phyloP scores from a whole-genome alignment of 2,329 filamentous ascomycete species.

The Penicillium sp. region DNA sequence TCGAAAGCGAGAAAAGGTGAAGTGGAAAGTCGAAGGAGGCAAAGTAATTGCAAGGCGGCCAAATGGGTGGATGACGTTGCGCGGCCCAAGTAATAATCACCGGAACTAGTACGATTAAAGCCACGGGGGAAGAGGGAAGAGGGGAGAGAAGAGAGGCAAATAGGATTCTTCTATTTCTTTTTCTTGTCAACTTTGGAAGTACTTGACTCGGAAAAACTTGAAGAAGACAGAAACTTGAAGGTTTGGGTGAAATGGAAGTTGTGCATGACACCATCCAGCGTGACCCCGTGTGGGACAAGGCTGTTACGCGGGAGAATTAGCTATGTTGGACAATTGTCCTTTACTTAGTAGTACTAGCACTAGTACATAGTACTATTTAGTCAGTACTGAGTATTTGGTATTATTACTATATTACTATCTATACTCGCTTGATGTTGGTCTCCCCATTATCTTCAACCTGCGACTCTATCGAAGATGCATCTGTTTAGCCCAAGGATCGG shows the following conservation, averaged over 20 bases:
- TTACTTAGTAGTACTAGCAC: too few relatives aligned
- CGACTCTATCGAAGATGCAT: too few relatives aligned
- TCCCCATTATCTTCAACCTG: too few relatives aligned
- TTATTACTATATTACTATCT: not conserved
- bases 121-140: not conserved
- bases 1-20: not conserved
- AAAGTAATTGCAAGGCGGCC: not conserved
- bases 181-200: too few relatives aligned
- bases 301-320: not conserved
- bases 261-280: not conserved
- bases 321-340: not conserved
- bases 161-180: not conserved
- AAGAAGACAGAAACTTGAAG: too few relatives aligned
- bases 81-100: slow-evolving; percentile 3
- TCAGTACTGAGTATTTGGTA: not conserved
- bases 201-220: too few relatives aligned
- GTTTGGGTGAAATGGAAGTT: too few relatives aligned
- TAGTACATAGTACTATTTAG: too few relatives aligned
- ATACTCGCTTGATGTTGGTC: too few relatives aligned
- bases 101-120: slow-evolving; percentile 5
- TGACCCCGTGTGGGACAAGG: not conserved
- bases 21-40: slow-evolving; percentile 5
- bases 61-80: slow-evolving; percentile 22
- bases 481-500: too few relatives aligned
- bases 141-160: not conserved